These are phyloP conservation scores for Salvia sclarea DNA, from an alignment of 305 asterid species.

Conservation along the genomic window DNA sequence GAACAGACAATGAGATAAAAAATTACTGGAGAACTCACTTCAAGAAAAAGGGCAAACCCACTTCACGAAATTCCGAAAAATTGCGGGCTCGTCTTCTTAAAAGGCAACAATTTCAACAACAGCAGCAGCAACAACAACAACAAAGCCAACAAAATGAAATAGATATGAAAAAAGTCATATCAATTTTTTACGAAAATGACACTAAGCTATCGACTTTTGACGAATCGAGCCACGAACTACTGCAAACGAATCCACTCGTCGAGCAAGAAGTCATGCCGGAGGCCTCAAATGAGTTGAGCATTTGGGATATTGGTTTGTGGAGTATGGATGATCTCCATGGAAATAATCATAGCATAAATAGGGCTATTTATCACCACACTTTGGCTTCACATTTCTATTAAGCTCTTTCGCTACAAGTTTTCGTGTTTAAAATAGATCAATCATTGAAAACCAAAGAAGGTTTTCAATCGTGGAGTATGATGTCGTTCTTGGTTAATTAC, in stretches of 20 bases:
- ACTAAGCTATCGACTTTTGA: constrained; percentile 23
- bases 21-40: constrained; percentile 88
- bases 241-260: constrained; percentile 29
- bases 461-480: constrained; percentile 13
- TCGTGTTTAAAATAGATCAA: constrained; percentile 4
- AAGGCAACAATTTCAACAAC: constrained; percentile 59
- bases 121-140: neutral
- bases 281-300: constrained; percentile 35
- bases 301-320: constrained; percentile 79
- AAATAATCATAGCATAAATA: constrained; percentile 29
- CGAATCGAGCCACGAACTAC: constrained; percentile 44
- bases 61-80: constrained; percentile 40
- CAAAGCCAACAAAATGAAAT: constrained; percentile 39
- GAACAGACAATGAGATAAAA: constrained; percentile 80
- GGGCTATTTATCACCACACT: constrained; percentile 30
- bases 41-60: constrained; percentile 55
- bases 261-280: constrained; percentile 45
- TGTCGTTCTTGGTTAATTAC: too few species aligned
- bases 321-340: constrained; percentile 62
- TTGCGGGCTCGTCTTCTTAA: constrained; percentile 44
- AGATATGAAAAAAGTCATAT: constrained; percentile 42
- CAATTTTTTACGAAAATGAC: constrained; percentile 40
- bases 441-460: constrained; percentile 31
- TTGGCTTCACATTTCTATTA: constrained; percentile 8
- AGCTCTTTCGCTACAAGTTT: neutral